Base-by-base conservation (phyloP, 352 stramenopile species). In the Phytophthora megakarya region DNA sequence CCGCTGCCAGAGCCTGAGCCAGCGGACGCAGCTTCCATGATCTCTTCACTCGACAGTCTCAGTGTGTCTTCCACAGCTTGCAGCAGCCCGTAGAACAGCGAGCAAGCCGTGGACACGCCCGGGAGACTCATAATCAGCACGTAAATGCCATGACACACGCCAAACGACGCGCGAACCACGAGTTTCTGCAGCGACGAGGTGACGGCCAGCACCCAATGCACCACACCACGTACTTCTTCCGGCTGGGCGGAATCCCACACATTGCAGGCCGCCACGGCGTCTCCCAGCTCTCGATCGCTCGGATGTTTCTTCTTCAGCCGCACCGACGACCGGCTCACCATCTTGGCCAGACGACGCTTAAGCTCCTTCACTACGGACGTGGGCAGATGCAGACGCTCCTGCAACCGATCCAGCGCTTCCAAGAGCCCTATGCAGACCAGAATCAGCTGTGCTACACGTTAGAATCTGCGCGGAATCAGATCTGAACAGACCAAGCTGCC, bases 81-180 rank as follows among this genome's bases (percentile, higher is more conserved):
- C 21, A 90, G 69, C 35, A 94, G 69, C 10, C 81, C 80, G 33
- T 80, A 81, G 48, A 92, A 87, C 11, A 94, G 58, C 49, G 81
- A 76, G 46, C 83, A 92, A 0, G 78, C 71, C 1, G 80, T 86
- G 26, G 83, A 88, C 42, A 94, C 77, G 38, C 83, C 85, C 11
- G 85, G 82, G 22, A 94, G 62, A 62, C 75, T 89, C 77, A 89
- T 85, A 28, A 94, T 73, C 28, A 94, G 53, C 62, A 90, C 84
- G 68, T 87, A 89, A 50, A 94, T 81, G 28, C 80, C 71, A 30
- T 80, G 76, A 43, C 83, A 94, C 37, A 88, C 60, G 44, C 81
- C 62, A n/a, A 88, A 35, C 3, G 85, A 78, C 18, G 71, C 68
- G 6, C 65, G 64, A 8, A 87, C 22, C 50, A 78, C 70, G 18